Percentiles rank a stretch among this genome's conserved stretches.
phyloP scores from a whole-genome alignment of 305 asterid species.

The Fraxinus latifolia region DNA sequence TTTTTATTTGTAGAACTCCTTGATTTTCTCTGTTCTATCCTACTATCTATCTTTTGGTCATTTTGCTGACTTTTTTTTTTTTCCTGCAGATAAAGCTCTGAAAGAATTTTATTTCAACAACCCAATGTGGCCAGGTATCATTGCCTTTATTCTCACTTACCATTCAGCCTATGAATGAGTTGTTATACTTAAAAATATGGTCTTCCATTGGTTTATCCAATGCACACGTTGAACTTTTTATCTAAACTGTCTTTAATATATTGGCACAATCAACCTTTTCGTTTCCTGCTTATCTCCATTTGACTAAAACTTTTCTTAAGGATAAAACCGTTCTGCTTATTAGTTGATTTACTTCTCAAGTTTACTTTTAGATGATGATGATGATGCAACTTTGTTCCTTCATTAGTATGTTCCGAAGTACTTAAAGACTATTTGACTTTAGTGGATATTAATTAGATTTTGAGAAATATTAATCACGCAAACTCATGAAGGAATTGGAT shows the following conservation, averaged over 20 bases:
- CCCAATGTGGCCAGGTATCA: constrained; percentile 98
- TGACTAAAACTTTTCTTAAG: not conserved
- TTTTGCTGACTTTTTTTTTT: not conserved
- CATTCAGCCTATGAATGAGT: not conserved
- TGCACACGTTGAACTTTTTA: not conserved
- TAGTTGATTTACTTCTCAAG: not conserved
- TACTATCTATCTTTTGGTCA: not conserved
- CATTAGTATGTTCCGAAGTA: not conserved
- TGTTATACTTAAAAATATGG: not conserved
- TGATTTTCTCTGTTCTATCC: not conserved
- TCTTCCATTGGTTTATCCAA: not conserved
- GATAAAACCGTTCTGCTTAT: not conserved
- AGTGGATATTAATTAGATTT: not conserved
- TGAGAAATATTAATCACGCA: not conserved
- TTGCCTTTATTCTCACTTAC: not conserved
- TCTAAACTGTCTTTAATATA: not conserved
- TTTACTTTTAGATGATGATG: not conserved
- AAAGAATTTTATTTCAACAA: constrained; percentile 62
- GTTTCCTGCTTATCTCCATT: not conserved
- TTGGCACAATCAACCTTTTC: not conserved
- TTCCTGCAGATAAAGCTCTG: constrained; percentile 45
- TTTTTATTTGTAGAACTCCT: not conserved
- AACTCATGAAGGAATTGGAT: not conserved
- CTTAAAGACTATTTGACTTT: not conserved
- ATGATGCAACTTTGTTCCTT: not conserved